These are phyloP conservation scores for Avena sativa DNA, from an alignment of 176 grass and related monocot species.

Conservation along the genomic window DNA sequence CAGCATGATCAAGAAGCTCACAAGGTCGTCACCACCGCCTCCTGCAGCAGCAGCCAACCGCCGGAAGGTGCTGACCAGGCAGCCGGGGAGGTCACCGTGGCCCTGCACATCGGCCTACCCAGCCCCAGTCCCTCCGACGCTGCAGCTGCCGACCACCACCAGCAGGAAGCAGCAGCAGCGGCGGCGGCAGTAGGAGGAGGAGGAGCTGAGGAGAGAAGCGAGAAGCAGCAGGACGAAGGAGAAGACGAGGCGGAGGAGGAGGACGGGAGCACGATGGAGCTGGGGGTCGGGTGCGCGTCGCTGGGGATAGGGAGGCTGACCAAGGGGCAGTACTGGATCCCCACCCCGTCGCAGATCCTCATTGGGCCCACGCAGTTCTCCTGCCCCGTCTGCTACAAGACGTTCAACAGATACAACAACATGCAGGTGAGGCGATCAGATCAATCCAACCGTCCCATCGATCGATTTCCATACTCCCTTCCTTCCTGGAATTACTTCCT, in stretches of 20 bases:
- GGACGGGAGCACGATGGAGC: constrained; percentile 15
- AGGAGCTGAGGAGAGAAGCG: not conserved
- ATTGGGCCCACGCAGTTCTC: constrained; percentile 91
- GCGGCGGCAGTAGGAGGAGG: not conserved
- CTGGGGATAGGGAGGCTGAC: constrained; percentile 74
- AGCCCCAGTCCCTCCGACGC: constrained; percentile 46
- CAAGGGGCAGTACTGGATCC: constrained; percentile 92
- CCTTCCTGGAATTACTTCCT: not conserved
- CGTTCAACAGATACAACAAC: constrained; percentile 95
- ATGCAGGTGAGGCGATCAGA: constrained; percentile 66
- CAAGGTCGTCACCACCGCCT: not conserved
- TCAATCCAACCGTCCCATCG: not conserved
- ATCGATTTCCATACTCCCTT: not conserved
- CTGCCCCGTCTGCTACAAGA: constrained; percentile 86
- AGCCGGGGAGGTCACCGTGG: constrained; percentile 63
- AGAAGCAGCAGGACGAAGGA: not conserved
- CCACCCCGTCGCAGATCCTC: constrained; percentile 89
- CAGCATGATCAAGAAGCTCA: constrained; percentile 33
- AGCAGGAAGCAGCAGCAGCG: not conserved
- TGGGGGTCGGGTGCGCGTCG: constrained; percentile 60
- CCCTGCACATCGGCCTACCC: constrained; percentile 80
- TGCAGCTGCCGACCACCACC: not conserved
- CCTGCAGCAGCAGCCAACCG: constrained; percentile 2
- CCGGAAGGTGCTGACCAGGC: constrained; percentile 30
- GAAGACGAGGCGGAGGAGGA: not conserved